Percentiles rank a stretch among this genome's conserved stretches.
Conservation (phyloP, 2,329 filamentous ascomycete species). For the Trichoderma atrobrunneum region DNA sequence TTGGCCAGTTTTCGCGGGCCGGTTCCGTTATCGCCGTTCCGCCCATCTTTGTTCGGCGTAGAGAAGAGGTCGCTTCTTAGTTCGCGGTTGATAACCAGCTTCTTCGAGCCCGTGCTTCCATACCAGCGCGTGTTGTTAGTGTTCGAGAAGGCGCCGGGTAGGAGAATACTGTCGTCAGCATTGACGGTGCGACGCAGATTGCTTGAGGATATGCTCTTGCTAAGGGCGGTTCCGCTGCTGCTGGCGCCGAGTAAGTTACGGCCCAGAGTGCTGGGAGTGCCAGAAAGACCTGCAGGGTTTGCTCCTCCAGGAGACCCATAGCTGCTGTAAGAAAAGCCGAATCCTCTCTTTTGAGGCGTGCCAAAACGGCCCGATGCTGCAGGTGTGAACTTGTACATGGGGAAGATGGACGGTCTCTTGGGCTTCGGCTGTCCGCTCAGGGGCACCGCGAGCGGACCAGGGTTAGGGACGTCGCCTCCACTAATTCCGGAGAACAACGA, state of each 20-base stretch:
- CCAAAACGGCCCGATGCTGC: constrained; percentile 73
- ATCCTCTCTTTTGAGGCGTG: constrained; percentile 83
- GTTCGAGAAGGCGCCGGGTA: constrained; percentile 79
- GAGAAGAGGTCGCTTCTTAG: constrained; percentile 71
- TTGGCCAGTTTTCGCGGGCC: constrained; percentile 65
- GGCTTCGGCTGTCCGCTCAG: constrained; percentile 71
- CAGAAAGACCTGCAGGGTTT: constrained; percentile 60
- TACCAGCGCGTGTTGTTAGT: constrained; percentile 62
- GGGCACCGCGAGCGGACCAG: constrained; percentile 88
- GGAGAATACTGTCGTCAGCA: constrained; percentile 79
- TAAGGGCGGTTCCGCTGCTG: constrained; percentile 69
- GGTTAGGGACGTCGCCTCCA: constrained; percentile 62
- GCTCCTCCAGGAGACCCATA: constrained; percentile 79
- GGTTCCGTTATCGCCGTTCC: constrained; percentile 37
- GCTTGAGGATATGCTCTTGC: constrained; percentile 85
- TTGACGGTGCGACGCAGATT: constrained; percentile 80
- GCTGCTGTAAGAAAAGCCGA: constrained; percentile 89
- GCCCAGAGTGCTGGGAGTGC: constrained; percentile 65
- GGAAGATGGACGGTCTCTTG: constrained; percentile 75
- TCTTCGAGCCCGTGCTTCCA: constrained; percentile 73
- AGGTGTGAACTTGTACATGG: constrained; percentile 84
- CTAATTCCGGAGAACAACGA: constrained; percentile 77
- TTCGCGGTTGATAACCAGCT: constrained; percentile 86
- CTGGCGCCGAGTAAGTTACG: constrained; percentile 64
- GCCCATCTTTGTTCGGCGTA: constrained; percentile 55